Conservation (phyloP, 139 green algal genomes). For the Coelastrella sp. region DNA sequence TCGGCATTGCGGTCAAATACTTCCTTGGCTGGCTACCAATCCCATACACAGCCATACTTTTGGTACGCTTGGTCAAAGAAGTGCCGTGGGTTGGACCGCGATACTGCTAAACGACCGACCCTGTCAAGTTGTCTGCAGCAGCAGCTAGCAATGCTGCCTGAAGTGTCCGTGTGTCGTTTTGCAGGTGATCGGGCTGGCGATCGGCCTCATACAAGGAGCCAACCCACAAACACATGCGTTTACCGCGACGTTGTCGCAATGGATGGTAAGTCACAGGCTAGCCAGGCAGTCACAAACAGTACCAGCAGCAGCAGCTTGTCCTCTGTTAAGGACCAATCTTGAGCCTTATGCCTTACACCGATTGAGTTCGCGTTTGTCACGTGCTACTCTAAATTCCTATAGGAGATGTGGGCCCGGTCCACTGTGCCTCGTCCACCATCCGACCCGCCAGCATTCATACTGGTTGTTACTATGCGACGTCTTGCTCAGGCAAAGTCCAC, state of each 20-base stretch:
- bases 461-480: too few species aligned
- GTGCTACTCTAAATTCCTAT: too few species aligned
- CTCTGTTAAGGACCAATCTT: too few species aligned
- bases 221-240: background rate
- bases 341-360: too few species aligned
- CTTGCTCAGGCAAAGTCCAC: too few species aligned
- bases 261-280: slow-evolving; percentile 16
- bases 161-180: background rate
- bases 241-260: background rate
- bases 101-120: background rate
- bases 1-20: background rate
- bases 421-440: too few species aligned
- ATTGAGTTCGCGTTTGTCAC: too few species aligned
- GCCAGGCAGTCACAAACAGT: too few species aligned
- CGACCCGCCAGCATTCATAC: too few species aligned
- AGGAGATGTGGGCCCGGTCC: too few species aligned
- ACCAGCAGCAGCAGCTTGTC: too few species aligned
- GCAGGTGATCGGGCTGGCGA: slow-evolving; percentile 21
- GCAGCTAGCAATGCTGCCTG: background rate
- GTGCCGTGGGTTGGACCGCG: background rate
- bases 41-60: slow-evolving; percentile 29
- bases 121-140: background rate
- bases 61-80: background rate
- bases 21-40: background rate
- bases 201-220: slow-evolving; percentile 29